These are phyloP conservation scores for Chaetomium sp. DNA, from an alignment of 2,329 filamentous ascomycete species.

Conservation along the genomic window DNA sequence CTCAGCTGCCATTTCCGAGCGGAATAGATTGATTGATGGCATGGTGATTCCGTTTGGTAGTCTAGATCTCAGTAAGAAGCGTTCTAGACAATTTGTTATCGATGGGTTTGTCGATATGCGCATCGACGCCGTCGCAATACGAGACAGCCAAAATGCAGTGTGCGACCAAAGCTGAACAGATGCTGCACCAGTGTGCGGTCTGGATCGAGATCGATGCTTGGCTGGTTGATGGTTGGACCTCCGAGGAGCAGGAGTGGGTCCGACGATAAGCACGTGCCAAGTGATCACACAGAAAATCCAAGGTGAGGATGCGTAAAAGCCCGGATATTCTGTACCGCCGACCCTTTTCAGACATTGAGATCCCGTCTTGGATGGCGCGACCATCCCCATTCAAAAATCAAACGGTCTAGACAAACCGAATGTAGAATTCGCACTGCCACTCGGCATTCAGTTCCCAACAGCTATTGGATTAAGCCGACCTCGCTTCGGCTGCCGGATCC, in stretches of 20 bases:
- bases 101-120: not conserved
- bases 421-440: constrained; percentile 18
- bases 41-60: not conserved
- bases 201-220: constrained; percentile 13
- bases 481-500: not conserved
- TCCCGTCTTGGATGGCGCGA: not conserved
- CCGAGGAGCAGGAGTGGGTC: not conserved
- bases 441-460: constrained; percentile 8
- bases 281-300: not conserved
- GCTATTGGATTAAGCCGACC: not conserved
- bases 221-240: not conserved
- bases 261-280: not conserved
- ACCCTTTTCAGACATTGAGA: not conserved
- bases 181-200: constrained; percentile 8
- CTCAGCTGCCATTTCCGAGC: not conserved
- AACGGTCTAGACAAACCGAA: not conserved
- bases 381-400: not conserved
- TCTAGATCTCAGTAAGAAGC: constrained; percentile 7
- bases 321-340: not conserved
- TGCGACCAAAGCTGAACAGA: constrained; percentile 5
- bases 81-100: not conserved
- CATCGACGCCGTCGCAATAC: not conserved
- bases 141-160: not conserved
- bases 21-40: not conserved
- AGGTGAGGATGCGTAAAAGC: not conserved